phyloP scores from a whole-genome alignment of 208 protist genomes.

The Acanthamoeba royreba region DNA sequence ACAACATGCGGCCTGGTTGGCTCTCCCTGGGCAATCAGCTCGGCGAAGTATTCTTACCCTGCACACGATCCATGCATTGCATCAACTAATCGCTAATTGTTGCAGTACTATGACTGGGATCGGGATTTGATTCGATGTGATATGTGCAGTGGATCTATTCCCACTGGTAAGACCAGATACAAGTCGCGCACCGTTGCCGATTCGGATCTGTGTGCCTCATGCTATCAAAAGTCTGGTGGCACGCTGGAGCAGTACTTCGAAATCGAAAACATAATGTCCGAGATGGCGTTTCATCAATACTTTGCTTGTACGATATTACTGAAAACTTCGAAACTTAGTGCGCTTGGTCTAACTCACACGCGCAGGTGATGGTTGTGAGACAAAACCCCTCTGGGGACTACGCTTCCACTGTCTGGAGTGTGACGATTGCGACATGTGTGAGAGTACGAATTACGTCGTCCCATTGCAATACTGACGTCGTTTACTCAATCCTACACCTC shows the following conservation, averaged over 20 bases:
- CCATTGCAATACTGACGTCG: not conserved
- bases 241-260: not conserved
- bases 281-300: slow-evolving; percentile 63
- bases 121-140: slow-evolving; percentile 9
- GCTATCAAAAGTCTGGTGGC: slow-evolving; percentile 27
- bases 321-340: not conserved
- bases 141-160: slow-evolving; percentile 8
- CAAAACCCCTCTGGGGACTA: slow-evolving; percentile 63
- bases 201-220: not conserved
- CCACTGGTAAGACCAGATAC: slow-evolving; percentile 39
- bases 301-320: slow-evolving; percentile 40
- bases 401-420: slow-evolving; percentile 62
- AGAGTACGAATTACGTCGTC: not conserved
- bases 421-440: slow-evolving; percentile 66
- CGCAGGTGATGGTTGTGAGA: slow-evolving; percentile 51
- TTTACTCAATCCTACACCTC: not conserved
- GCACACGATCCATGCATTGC: not conserved
- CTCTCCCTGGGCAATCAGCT: slow-evolving; percentile 68
- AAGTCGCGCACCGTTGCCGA: slow-evolving; percentile 18
- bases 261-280: slow-evolving; percentile 51
- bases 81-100: not conserved
- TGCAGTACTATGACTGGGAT: slow-evolving; percentile 27
- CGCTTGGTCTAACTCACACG: not conserved
- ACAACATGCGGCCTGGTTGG: slow-evolving; percentile 66
- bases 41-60: not conserved